Conservation (phyloP, 2,329 filamentous ascomycete species). For the Venturia nashicola region DNA sequence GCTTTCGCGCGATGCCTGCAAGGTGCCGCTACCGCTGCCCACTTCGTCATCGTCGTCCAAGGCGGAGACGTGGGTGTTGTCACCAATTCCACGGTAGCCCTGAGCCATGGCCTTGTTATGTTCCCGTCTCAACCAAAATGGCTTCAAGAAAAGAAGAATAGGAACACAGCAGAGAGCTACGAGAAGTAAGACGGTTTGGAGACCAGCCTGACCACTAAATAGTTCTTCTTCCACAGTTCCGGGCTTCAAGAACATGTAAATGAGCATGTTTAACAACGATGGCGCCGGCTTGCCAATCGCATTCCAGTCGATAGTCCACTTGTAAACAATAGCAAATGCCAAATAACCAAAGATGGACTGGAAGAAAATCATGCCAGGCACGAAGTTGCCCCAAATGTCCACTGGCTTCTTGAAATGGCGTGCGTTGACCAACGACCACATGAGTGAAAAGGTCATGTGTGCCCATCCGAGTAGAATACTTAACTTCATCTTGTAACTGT, state of each 20-base stretch:
- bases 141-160: constrained; percentile 85
- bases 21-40: constrained; percentile 52
- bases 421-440: constrained; percentile 85
- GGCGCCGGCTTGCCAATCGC: constrained; percentile 58
- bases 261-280: constrained; percentile 93
- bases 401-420: constrained; percentile 89
- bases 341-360: constrained; percentile 97
- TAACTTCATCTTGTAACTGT: constrained; percentile 99
- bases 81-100: constrained; percentile 88
- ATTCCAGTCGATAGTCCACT: constrained; percentile 88
- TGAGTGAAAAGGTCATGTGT: constrained; percentile 97
- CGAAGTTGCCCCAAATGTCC: constrained; percentile 94
- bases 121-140: constrained; percentile 87
- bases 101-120: constrained; percentile 77
- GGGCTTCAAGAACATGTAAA: constrained; percentile 96
- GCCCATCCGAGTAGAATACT: constrained; percentile 95
- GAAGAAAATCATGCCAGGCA: constrained; percentile 99
- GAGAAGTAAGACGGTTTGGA: constrained; percentile 70
- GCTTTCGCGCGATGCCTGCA: constrained; percentile 51
- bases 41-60: constrained; percentile 85
- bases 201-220: constrained; percentile 61
- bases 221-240: constrained; percentile 56
- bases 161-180: constrained; percentile 81
- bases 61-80: constrained; percentile 76
- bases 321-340: constrained; percentile 87